Evolutionary conservation across 225 moss, liverwort and hornwort genomes (phyloP), one percentile per base, ranked within the genome.

Genomic region (Marchantia paleacea): DNA sequence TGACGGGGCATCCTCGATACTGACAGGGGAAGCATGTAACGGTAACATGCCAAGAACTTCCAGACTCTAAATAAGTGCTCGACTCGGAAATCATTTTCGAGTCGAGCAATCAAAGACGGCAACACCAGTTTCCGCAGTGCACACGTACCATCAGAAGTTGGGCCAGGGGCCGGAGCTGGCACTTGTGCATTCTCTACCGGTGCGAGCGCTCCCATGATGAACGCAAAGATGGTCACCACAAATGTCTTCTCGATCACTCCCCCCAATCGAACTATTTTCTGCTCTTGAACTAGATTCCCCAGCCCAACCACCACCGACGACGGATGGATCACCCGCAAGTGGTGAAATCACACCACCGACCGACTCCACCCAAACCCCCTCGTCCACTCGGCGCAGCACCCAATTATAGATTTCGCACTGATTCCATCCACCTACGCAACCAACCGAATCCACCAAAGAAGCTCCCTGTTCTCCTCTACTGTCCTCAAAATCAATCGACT

Each of bases 101-200:
- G 53, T 13, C n/a, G n/a, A n/a, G n/a, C n/a, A 0, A 50, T 0
- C n/a, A 16, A 48, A 10, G 9, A 51, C 58, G 13, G 0, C 24
- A 51, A 52, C 53, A 53, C 53, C 7, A 55, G 7, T 52, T 31
- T 16, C 28, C 57, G 2, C 12, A 28, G 20, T 8, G 14, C 58
- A 16, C 15, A 6, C 58, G 58, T 53, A 85, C 86, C 84, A 77
- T 87, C 84, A 54, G 25, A 75, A 49, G 25, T n/a, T 8, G 54
- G 55, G 6, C 9, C 8, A 0, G 83, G 81, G 24, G 72, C 50
- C 6, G 86, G 86, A 24, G 70, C 84, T 25, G 79, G 81, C 22
- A 75, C 81, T 52, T 86, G 64, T 7, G 83, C 86, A 73, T 86
- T 70, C 53, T 75, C 84, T 0, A 61, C 75, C 26, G 81, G 58